Percentiles rank a stretch among this genome's conserved stretches.
phyloP scores from a whole-genome alignment of 2,329 filamentous ascomycete species.

The Ophidiomyces ophidiicola region DNA sequence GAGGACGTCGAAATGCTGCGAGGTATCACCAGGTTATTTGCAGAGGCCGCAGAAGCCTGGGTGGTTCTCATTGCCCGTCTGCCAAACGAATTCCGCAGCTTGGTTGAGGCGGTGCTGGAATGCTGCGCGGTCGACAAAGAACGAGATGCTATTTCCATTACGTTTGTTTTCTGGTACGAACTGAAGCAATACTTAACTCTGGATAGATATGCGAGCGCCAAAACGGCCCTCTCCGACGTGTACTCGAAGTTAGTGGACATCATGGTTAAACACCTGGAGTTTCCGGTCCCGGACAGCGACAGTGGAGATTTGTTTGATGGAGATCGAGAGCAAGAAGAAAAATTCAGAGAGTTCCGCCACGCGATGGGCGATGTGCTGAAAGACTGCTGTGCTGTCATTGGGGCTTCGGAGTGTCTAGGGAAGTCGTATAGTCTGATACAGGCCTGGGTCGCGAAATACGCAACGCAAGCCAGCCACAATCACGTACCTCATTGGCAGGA shows the following conservation, averaged over 20 bases:
- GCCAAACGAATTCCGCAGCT: slow-evolving; percentile 63
- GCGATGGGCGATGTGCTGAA: slow-evolving; percentile 97
- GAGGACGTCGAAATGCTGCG: slow-evolving; percentile 81
- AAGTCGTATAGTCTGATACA: slow-evolving; percentile 83
- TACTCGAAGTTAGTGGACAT: slow-evolving; percentile 87
- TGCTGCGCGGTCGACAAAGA: slow-evolving; percentile 79
- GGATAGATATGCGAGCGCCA: slow-evolving; percentile 75
- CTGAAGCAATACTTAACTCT: slow-evolving; percentile 91
- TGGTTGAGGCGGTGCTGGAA: slow-evolving; percentile 87
- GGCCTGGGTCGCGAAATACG: slow-evolving; percentile 75
- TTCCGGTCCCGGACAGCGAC: slow-evolving; percentile 63
- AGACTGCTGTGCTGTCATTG: slow-evolving; percentile 92
- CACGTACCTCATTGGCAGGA: slow-evolving; percentile 92
- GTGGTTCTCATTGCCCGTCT: slow-evolving; percentile 80
- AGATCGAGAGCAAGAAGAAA: slow-evolving; percentile 89
- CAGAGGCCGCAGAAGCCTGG: slow-evolving; percentile 90
- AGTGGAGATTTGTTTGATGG: slow-evolving; percentile 85
- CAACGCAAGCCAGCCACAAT: slow-evolving; percentile 56
- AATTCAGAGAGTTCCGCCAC: slow-evolving; percentile 91
- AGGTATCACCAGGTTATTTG: slow-evolving; percentile 76
- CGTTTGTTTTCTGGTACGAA: slow-evolving; percentile 97
- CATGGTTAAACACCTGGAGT: slow-evolving; percentile 81
- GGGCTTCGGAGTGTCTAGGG: slow-evolving; percentile 75
- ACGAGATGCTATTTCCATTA: slow-evolving; percentile 80
- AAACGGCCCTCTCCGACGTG: slow-evolving; percentile 63